Percentiles rank a stretch among this genome's conserved stretches.
Conservation (phyloP, 192 early-diverging fungal species). For the Coemansia sp. region DNA sequence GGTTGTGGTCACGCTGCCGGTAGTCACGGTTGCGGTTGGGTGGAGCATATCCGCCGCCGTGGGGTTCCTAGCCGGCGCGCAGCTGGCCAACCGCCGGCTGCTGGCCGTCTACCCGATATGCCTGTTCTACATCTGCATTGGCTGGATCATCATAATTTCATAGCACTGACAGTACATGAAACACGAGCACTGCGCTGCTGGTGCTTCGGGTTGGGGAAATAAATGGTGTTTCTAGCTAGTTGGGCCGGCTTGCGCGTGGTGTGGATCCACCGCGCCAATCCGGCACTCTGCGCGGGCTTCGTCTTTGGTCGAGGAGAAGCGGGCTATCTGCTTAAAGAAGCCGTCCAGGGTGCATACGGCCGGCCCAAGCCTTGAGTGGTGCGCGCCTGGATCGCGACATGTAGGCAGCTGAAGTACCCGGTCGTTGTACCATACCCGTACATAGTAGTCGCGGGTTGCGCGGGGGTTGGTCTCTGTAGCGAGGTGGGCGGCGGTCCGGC, state of each 20-base stretch:
- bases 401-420: conserved; percentile 29
- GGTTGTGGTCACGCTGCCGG: conserved; percentile 66
- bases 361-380: conserved; percentile 32
- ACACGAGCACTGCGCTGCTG: no score
- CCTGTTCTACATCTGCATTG: conserved; percentile 92
- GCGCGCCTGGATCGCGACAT: conserved; percentile 41
- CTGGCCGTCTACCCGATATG: conserved; percentile 92
- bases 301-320: conserved; percentile 23
- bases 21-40: conserved; percentile 68
- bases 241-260: background rate
- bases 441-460: conserved; percentile 39
- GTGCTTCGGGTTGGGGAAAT: no score
- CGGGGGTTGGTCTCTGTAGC: conserved; percentile 13
- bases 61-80: conserved; percentile 83
- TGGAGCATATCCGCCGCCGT: conserved; percentile 91
- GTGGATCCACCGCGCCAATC: background rate
- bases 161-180: no score
- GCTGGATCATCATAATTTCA: conserved; percentile 86
- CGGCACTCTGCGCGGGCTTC: conserved; percentile 11
- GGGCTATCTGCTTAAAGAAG: conserved; percentile 44
- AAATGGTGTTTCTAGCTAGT: background rate
- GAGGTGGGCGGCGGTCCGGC: background rate
- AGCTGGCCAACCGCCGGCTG: conserved; percentile 76
- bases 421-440: conserved; percentile 48
- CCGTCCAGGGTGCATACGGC: conserved; percentile 44